phyloP scores from a whole-genome alignment of 202 grass and related monocot species.

The Setaria italica region DNA sequence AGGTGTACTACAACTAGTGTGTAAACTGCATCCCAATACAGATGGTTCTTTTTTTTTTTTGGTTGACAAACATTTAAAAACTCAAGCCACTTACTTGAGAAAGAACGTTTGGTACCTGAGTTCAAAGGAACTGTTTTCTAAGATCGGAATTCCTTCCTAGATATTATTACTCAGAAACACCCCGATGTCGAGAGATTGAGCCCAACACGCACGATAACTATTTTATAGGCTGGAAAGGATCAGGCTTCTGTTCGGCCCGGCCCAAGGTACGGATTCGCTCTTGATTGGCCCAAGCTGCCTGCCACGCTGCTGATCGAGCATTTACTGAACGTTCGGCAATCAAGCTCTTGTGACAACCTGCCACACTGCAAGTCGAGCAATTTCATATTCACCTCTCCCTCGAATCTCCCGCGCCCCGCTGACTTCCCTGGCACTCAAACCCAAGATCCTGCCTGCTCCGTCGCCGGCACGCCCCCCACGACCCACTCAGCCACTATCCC shows the following conservation, averaged over 20 bases:
- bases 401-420: conserved; percentile 2
- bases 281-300: neutral
- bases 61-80: no score
- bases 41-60: no score
- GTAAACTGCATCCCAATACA: no score
- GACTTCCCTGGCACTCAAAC: conserved; percentile 1
- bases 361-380: neutral
- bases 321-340: neutral
- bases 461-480: neutral
- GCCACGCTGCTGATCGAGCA: no score
- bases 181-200: neutral
- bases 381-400: conserved; percentile 27
- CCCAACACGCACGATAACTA: neutral
- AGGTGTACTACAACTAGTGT: no score
- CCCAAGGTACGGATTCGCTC: neutral
- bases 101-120: no score
- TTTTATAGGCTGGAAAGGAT: neutral
- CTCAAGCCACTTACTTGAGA: no score
- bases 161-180: no score
- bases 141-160: no score
- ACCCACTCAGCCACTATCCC: neutral
- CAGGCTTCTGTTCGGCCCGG: neutral
- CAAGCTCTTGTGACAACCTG: neutral
- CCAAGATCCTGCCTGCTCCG: neutral
- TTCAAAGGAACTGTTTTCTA: no score